Evolutionary conservation across 352 stramenopile genomes (phyloP), one percentile per base, ranked within the genome.

Genomic region (Globisporangium barbulae): DNA sequence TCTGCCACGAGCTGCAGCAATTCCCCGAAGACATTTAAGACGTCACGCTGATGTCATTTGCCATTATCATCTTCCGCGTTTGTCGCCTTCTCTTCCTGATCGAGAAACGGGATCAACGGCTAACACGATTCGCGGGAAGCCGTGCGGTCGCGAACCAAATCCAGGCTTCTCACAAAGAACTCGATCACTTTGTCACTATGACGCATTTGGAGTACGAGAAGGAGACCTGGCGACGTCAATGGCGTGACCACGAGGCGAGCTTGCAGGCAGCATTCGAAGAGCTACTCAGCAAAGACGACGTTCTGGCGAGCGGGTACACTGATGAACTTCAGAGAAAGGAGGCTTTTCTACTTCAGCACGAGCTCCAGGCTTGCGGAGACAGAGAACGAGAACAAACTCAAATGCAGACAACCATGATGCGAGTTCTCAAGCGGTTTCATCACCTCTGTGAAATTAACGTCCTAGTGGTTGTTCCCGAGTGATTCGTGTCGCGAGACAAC

Each of bases 21-120:
- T 22, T 10, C 17, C 19, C 2, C 49, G 33, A 28, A 13, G 10
- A 9, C 7, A 8, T 22, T 12, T 25, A 55, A 5, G 28, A 7
- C 2, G n/a, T 10, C 48, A 35, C 28, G 17, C 2, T 57, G 10
- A 19, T 64, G 21, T 49, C 35, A 15, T 33, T 61, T 13, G 13
- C 25, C 7, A 54, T 1, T 25, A 59, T 64, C 13, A 21, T 64
- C 8, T 59, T 64, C 35, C 48, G 59, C 6, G 31, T 61, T 8
- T 42, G 17, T n/a, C 17, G 31, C 7, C 45, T 49, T 5, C 4
- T 39, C 12, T 50, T 64, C 28, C 3, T 48, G 13, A 35, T 64
- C 9, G 10, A 52, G 35, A 56, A 58, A 33, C 59, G 37, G 1
- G 4, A 8, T 8, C 5, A 9, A 2, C 22, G 35, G 0, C 47